A percentile compares a stretch with the other conserved stretches of the same genome.
phyloP scores from a whole-genome alignment of 2,329 filamentous ascomycete species.

The Thermothelomyces thermophilus region DNA sequence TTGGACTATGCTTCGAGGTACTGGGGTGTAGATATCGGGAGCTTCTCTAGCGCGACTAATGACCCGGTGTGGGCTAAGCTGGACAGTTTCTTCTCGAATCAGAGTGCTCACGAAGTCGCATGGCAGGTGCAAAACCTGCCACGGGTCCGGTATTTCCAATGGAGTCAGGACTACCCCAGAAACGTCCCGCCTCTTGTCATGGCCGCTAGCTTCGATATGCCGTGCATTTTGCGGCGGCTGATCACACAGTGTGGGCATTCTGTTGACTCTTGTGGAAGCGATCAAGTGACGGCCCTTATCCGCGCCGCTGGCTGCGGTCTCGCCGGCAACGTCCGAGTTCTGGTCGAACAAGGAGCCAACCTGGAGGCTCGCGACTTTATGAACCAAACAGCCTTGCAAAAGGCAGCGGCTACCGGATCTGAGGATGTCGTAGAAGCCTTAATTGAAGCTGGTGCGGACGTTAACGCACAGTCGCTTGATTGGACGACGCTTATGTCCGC shows the following conservation, averaged over 20 bases:
- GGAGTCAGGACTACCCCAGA: not conserved
- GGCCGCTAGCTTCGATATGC: not conserved
- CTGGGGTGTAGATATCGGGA: not conserved
- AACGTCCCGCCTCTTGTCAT: not conserved
- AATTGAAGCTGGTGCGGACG: not conserved
- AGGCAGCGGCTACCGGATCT: not conserved
- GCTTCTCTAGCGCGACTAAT: not conserved
- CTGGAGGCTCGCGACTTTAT: not conserved
- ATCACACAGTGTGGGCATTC: not conserved
- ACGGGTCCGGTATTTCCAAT: not conserved
- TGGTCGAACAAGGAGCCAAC: not conserved
- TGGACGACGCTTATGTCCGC: conserved; percentile 1
- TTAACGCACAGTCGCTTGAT: not conserved
- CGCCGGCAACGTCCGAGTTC: not conserved
- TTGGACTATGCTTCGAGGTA: not conserved
- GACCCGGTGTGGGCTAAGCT: not conserved
- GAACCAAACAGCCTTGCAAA: not conserved
- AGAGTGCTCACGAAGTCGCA: not conserved
- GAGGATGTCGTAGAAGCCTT: not conserved
- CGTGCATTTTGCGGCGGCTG: not conserved
- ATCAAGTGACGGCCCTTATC: not conserved
- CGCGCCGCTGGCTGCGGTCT: not conserved
- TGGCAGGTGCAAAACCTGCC: not conserved
- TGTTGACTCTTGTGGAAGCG: not conserved
- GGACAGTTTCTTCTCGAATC: not conserved